Evolutionary conservation across 116 monocot species (phyloP).

Genomic region (Zostera marina): DNA sequence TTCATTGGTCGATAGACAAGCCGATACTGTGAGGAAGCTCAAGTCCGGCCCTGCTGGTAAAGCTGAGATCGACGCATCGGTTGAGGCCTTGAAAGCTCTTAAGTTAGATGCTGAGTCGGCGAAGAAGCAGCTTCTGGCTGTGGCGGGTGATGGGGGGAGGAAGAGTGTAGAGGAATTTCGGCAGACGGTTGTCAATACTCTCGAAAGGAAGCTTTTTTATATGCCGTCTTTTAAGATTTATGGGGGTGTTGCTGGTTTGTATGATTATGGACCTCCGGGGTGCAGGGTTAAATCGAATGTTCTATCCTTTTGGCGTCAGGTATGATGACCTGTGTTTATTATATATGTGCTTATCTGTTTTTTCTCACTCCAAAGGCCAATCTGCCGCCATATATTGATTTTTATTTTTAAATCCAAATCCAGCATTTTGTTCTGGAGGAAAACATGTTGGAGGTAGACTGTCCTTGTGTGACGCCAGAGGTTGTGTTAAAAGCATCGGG

Average conservation of each 20-base stretch:
- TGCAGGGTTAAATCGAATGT: constrained; percentile 91
- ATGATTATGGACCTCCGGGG: constrained; percentile 88
- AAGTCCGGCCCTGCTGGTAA: constrained; percentile 13
- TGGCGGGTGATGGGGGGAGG: constrained; percentile 3
- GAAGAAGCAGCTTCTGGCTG: constrained; percentile 15
- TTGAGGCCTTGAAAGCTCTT: constrained; percentile 46
- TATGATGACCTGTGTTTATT: no score
- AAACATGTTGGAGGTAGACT: constrained; percentile 81
- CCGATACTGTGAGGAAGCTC: constrained; percentile 31
- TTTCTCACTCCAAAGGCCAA: no score
- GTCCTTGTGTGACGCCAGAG: constrained; percentile 87
- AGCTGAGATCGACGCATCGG: constrained; percentile 50
- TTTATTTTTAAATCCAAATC: not conserved
- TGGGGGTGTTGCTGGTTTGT: constrained; percentile 78
- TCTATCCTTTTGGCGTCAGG: constrained; percentile 92
- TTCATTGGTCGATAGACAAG: constrained; percentile 14
- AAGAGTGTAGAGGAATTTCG: constrained; percentile 35
- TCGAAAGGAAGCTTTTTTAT: constrained; percentile 75
- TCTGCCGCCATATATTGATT: no score
- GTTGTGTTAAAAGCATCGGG: constrained; percentile 77
- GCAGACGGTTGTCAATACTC: constrained; percentile 51
- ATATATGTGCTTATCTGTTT: not conserved
- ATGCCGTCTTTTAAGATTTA: constrained; percentile 94
- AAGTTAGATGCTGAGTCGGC: constrained; percentile 35
- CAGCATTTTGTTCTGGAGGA: constrained; percentile 96